Base-by-base conservation (phyloP, 768 basidiomycete genomes). In the Suillus luteus region DNA sequence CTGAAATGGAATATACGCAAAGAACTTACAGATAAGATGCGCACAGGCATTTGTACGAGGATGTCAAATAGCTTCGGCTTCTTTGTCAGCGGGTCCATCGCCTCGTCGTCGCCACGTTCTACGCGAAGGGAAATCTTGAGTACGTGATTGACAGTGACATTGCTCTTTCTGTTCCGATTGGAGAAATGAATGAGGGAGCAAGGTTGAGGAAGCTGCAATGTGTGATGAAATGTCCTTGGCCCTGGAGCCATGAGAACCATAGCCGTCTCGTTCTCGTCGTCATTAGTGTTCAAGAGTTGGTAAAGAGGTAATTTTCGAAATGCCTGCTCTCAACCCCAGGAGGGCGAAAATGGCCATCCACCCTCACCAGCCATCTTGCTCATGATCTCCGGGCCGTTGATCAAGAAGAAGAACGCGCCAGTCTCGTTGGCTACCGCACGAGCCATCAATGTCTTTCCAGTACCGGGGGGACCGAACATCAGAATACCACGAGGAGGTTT, bases 351-450 rank as follows among this genome's bases (percentile, higher is more conserved):
- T n/a, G n/a, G n/a, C n/a, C n/a, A n/a, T n/a, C n/a, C n/a, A 75
- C 88, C 90, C 81, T 99, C 97, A 69, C 97, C 97, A 60, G 97
- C 97, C 97, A 99, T 99, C 84, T 99, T 99, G 70, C 91, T 93
- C 97, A 99, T 99, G 76, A 99, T 99, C 79, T 99, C 97, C 59
- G 97, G 97, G 61, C 97, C 97, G 73, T 99, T 99, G 81, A 99
- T 99, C 58, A 99, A 81, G 89, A 99, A 99, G 86, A 99, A 99
- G 87, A 99, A 99, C 17, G 97, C 97, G 58, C 97, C 97, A 35
- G 97, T 99, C 79, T 99, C 97, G 76, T 99, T 99, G 67, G 97
- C 97, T 55, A 99, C 97, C 8, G 97, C 97, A 70, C 97, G 90
- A 59, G 97, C 97, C 96, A 99, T 99, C 68, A 99, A 86, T 7